Evolutionary conservation across 225 moss, liverwort and hornwort genomes (phyloP).

Genomic region (Thuidium tamariscinum): DNA sequence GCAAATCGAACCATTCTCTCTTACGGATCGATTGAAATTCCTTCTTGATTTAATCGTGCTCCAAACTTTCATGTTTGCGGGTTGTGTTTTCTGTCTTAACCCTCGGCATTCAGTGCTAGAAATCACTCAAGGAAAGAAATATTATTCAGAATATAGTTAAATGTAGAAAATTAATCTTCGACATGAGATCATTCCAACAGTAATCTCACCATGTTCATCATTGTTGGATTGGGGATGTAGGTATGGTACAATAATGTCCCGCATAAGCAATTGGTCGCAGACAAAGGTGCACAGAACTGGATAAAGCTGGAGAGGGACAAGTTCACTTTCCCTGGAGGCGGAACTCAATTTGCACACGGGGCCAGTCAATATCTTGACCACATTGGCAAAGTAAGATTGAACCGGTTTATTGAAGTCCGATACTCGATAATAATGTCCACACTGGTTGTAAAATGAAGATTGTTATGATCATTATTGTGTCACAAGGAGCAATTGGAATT

Average conservation of each 20-base stretch:
- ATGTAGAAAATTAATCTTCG: neutral
- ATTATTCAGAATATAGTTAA: neutral
- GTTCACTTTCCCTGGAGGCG: neutral
- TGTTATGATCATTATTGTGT: neutral
- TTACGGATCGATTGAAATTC: neutral
- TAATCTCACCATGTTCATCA: neutral
- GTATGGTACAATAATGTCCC: neutral
- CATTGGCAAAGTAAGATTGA: neutral
- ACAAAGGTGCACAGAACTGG: conserved; percentile 2
- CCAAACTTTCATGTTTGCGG: neutral
- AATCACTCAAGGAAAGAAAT: neutral
- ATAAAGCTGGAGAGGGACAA: neutral
- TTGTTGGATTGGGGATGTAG: neutral
- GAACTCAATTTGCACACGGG: neutral
- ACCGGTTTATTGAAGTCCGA: neutral
- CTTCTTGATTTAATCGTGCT: neutral
- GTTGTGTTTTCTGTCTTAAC: neutral
- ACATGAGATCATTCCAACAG: neutral
- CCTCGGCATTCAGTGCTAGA: neutral
- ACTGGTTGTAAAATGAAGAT: neutral
- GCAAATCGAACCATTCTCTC: neutral
- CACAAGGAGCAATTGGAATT: neutral
- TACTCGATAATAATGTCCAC: neutral
- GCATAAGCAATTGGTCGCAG: neutral
- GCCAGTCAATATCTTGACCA: neutral